Evolutionary conservation across 1,139 yeast species (phyloP), one percentile per base, ranked within the genome.

Genomic region (Trichomonascaceae sp.): DNA sequence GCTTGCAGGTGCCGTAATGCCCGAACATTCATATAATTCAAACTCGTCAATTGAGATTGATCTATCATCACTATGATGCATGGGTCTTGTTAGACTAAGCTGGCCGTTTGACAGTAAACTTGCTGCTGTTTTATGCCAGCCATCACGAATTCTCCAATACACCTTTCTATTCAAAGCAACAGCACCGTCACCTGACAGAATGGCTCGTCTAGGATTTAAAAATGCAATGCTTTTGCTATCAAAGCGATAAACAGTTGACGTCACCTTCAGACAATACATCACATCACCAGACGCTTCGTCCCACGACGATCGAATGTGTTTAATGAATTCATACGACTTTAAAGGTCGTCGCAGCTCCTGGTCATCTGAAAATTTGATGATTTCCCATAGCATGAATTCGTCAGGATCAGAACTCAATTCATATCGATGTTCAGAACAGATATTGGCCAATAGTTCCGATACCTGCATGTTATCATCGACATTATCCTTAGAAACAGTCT

Each of bases 171-270:
- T 48, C 22, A 48, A 18, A 24, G 45, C 45, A 8, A 48, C 50
- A 9, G 45, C 43, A 13, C 53, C 53, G 38, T 58, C 59, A 12
- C 55, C 55, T 20, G 61, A 62, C 43, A 67, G 53, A 54, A 69
- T 59, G 55, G 68, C 72, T 4, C 72, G 61, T 2, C 72, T 64
- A 3, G 72, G 70, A 27, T 62, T 63, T 20, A 69, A 58, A 24
- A 63, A 65, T 18, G 72, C 72, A 17, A 67, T 57, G 20, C 70
- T 65, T 19, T 54, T 55, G 27, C 57, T 57, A 49, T 67, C 69
- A 43, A 66, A 54, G 24, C 65, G 60, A 49, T 58, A 51, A 15
- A 60, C 55, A 22, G 66, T 60, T 12, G 64, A 53, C 13, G 63
- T 63, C 13, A 65, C 60, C 50, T 60, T 58, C 15, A 68, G 17